These are phyloP conservation scores for Blastocladiella britannica DNA, from an alignment of 192 early-diverging fungal genomes.

Conservation along the genomic window DNA sequence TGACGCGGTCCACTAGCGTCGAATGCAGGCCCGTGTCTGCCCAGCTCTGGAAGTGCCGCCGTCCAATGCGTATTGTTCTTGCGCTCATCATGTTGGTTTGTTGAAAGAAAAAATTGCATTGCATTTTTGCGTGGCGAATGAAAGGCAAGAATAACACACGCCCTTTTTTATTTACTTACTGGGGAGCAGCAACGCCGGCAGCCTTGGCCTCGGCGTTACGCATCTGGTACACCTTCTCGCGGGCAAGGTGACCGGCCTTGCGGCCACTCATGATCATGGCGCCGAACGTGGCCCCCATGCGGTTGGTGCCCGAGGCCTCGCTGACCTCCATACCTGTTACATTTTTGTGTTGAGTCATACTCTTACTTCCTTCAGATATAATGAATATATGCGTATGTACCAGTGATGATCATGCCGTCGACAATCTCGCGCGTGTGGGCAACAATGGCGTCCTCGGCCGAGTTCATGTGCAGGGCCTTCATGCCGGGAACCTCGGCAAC, in stretches of 20 bases:
- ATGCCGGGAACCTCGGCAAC: constrained; percentile 34
- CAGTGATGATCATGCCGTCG: constrained; percentile 41
- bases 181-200: too few species aligned
- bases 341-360: constrained; percentile 9
- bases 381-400: not conserved
- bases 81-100: too few species aligned
- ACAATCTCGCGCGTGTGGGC: constrained; percentile 41
- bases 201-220: constrained; percentile 10
- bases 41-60: too few species aligned
- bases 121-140: too few species aligned
- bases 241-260: constrained; percentile 43
- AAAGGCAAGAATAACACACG: too few species aligned
- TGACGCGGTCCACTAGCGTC: too few species aligned
- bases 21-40: too few species aligned
- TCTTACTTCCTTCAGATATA: not conserved
- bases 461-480: constrained; percentile 45
- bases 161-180: too few species aligned
- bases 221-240: constrained; percentile 20
- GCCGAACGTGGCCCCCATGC: constrained; percentile 37
- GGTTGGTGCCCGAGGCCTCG: constrained; percentile 41
- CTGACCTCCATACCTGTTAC: constrained; percentile 46
- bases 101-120: too few species aligned
- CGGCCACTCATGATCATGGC: constrained; percentile 46
- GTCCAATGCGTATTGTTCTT: too few species aligned
- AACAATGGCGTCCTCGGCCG: constrained; percentile 43